phyloP scores from a whole-genome alignment of 345 rosid species.

The Durio zibethinus region DNA sequence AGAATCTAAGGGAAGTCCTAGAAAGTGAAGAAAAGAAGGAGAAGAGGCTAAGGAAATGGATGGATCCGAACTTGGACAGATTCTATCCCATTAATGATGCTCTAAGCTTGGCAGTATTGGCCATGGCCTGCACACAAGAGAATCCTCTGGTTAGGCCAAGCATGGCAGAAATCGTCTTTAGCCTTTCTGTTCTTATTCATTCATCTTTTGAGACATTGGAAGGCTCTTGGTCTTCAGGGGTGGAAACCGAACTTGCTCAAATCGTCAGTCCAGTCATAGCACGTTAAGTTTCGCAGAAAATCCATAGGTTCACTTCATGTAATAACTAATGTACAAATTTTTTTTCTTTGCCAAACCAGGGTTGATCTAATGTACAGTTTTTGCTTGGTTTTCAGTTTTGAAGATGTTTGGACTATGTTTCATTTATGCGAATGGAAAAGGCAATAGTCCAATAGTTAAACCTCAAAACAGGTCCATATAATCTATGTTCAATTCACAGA shows the following conservation, averaged over 20 bases:
- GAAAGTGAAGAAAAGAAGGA: slow-evolving; percentile 36
- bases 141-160: slow-evolving; percentile 48
- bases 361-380: background rate
- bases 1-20: slow-evolving; percentile 36
- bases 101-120: slow-evolving; percentile 45
- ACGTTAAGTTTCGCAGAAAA: slow-evolving; percentile 18
- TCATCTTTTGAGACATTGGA: slow-evolving; percentile 34
- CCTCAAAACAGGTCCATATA: background rate
- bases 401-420: background rate
- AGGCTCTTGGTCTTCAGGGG: slow-evolving; percentile 39
- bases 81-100: slow-evolving; percentile 47
- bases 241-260: slow-evolving; percentile 36
- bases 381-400: background rate
- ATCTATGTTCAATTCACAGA: background rate
- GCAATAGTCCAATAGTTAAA: background rate
- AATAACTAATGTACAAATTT: background rate
- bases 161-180: slow-evolving; percentile 63
- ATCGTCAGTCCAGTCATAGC: slow-evolving; percentile 38
- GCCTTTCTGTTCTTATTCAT: slow-evolving; percentile 45
- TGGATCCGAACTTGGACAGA: slow-evolving; percentile 52
- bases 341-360: background rate
- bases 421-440: background rate
- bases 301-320: background rate
- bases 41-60: slow-evolving; percentile 37
- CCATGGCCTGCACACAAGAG: slow-evolving; percentile 48